Evolutionary conservation across 768 basidiomycete genomes (phyloP).

Genomic region (Rubroboletus pulcherrimus): DNA sequence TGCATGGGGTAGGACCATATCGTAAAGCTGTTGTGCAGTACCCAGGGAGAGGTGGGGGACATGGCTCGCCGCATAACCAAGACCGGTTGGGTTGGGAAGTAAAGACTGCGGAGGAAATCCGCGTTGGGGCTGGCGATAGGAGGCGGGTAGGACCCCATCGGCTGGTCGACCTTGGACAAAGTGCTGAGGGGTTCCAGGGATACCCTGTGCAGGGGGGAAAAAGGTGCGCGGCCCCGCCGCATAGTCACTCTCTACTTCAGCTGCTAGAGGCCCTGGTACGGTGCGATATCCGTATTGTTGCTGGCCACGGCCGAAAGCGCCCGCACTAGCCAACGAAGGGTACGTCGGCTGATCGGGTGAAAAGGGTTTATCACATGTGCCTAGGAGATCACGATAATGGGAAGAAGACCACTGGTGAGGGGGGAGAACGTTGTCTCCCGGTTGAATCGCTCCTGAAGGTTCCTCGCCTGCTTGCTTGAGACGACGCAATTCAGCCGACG

Average conservation of each 20-base stretch:
- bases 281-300: constrained; percentile 51
- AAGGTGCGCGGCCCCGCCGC: constrained; percentile 55
- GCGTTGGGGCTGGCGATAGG: constrained; percentile 64
- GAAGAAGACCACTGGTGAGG: constrained; percentile 50
- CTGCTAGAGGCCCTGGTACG: constrained; percentile 29
- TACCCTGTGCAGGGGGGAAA: constrained; percentile 40
- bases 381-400: constrained; percentile 45
- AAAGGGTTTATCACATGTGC: constrained; percentile 40
- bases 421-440: constrained; percentile 36
- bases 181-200: constrained; percentile 41
- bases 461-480: constrained; percentile 64
- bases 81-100: constrained; percentile 49
- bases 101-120: constrained; percentile 54
- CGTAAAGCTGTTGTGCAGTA: constrained; percentile 73
- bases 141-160: constrained; percentile 42
- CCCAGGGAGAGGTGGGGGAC: constrained; percentile 69
- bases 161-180: constrained; percentile 51
- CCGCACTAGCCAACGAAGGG: constrained; percentile 60
- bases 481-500: constrained; percentile 69
- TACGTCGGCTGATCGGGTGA: constrained; percentile 48
- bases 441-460: constrained; percentile 28
- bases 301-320: constrained; percentile 46
- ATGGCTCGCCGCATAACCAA: constrained; percentile 52
- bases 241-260: constrained; percentile 47
- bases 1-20: constrained; percentile 59